Base-by-base conservation (phyloP, 176 grass and related monocot genomes). In the Phyllostachys edulis region DNA sequence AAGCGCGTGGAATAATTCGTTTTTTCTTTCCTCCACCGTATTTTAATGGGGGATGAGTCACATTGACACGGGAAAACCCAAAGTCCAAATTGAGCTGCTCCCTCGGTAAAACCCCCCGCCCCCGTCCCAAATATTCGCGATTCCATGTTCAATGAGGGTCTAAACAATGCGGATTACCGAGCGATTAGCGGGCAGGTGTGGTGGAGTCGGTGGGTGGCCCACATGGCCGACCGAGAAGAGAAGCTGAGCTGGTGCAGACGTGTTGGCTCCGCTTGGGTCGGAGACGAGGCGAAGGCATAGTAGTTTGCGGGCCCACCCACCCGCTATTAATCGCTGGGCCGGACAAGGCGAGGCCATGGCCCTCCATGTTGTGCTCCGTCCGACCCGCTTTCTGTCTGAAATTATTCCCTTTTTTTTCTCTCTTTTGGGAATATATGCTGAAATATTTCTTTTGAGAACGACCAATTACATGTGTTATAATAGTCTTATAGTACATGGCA, bases 21-120 rank as follows among this genome's bases (percentile, higher is more conserved):
- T 21, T 34, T 54, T 59, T 76, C 41, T 73, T n/a, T 5, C 15
- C n/a, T 38, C 57, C 40, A 44, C 24, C 78, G 61, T 85, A 75
- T 80, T 82, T 57, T 90, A 90, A 76, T 78, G 64, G 72, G 73
- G 67, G 73, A 86, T 90, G 78, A 84, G 80, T 88, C 86, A 88
- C 73, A 17, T 66, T 88, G 86, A 77, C 86, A 71, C 62, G 80
- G 86, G 49, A 73, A 61, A 13, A 7, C 32, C 21, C n/a, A 23
- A 2, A 75, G 52, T 72, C 67, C 80, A 45, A 45, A 70, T 6
- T 18, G 46, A 46, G 21, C 4, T 18, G 16, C 50, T 44, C 40
- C 23, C 62, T 37, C 13, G 83, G 23, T 69, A 60, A 76, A 86
- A 64, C n/a, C 24, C 52, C 18, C 16, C 54, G 14, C 32, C 32